Evolutionary conservation across 129 eudicot species (phyloP), one percentile per base, ranked within the genome.

Genomic region (Escallonia herrerae): DNA sequence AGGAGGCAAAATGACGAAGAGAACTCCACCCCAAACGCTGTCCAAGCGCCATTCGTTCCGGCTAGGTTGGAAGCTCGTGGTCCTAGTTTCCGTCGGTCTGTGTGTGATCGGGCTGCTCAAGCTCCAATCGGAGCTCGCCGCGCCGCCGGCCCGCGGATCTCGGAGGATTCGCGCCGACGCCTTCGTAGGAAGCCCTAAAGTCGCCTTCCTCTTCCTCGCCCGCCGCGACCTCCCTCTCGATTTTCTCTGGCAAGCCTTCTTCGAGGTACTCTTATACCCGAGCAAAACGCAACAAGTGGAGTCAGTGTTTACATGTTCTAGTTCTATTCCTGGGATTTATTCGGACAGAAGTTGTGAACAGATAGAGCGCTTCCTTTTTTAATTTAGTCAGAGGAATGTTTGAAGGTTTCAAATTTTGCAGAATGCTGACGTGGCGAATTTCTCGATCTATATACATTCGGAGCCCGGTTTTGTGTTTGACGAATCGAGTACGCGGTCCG

Each of bases 391-490:
- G 37, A 40, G 49, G 6, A 5, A 5, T 45, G 49, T 45, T 45
- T 22, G 33, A 22, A 22, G 33, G 33, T 22, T 22, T 22, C 33
- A 22, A 8, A 13, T 38, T 48, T 39, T 84, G 82, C 95, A 93
- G 98, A 84, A 79, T 69, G 98, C 72, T 47, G 98, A 85, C 70
- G 76, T 54, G 63, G 80, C 81, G 15, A 83, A 75, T 51, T 93
- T 79, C 76, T 85, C 98, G 0, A 93, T 93, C 40, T 88, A 93
- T 73, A 65, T 93, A 59, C 96, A 93, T 71, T 81, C 96, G 5
- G 82, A 85, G 72, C 96, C 98, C 69, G 96, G 96, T 60, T 88
- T 81, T 64, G 81, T 85, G 65, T 86, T 88, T 50, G 96, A 88
- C 71, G 87, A 88, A 65, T 85, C 87, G 6, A 88, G 89, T 53